phyloP scores from a whole-genome alignment of 2,329 filamentous ascomycete genomes.

The Cordyceps pruinosa region DNA sequence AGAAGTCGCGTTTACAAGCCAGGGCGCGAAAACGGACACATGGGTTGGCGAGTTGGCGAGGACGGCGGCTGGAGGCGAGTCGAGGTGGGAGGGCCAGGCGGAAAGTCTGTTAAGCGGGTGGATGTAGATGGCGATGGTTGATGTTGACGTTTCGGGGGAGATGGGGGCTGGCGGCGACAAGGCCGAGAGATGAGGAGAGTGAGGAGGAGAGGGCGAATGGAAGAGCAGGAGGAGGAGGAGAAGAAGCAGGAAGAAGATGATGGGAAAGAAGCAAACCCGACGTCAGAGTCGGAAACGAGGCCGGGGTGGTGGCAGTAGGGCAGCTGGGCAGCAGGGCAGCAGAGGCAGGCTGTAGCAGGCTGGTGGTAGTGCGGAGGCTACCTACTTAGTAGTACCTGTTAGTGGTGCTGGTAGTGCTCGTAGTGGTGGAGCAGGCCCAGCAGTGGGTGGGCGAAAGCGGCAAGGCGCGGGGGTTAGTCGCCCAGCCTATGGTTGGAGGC shows the following conservation, averaged over 20 bases:
- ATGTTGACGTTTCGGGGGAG: neutral
- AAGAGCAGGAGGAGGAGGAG: neutral
- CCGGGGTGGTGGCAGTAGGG: neutral
- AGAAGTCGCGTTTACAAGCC: neutral
- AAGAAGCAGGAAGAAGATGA: neutral
- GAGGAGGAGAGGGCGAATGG: neutral
- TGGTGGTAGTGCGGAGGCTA: no score
- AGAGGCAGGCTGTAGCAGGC: no score
- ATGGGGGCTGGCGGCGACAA: neutral
- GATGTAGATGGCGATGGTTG: neutral
- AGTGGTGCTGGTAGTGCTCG: no score
- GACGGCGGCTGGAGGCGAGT: neutral
- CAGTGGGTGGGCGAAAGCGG: neutral
- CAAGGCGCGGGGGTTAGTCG: neutral
- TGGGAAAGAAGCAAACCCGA: neutral
- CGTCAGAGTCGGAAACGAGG: neutral
- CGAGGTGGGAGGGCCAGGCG: neutral
- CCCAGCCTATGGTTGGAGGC: neutral
- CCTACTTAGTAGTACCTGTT: no score
- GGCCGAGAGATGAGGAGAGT: neutral
- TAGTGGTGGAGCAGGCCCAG: neutral
- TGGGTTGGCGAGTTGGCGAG: neutral
- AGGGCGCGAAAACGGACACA: neutral
- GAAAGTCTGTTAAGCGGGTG: conserved; percentile 3
- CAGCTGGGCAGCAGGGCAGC: no score